Base-by-base conservation (phyloP, 2,329 filamentous ascomycete genomes). In the Colletotrichum abscissum region DNA sequence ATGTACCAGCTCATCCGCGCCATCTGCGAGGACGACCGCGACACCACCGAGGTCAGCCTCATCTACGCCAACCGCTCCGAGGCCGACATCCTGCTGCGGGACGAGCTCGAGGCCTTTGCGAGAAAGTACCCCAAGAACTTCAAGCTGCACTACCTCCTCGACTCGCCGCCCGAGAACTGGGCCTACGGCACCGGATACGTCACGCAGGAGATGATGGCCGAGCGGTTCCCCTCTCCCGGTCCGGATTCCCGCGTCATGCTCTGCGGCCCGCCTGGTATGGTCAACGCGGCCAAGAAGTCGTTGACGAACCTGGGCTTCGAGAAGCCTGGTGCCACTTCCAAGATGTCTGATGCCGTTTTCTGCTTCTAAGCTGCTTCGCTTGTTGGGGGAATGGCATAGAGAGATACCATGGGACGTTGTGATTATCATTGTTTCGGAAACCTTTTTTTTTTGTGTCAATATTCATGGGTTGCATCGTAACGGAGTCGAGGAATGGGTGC, bases 211-310 rank as follows among this genome's bases (percentile, higher is more conserved):
- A 77, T 90, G 46, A 85, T 92, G 76, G 77, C 67, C 63, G 82
- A 88, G 72, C 82, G 78, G 42, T 81, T 92, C 60, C 89, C 90
- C 1, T 75, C 76, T 0, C 80, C 89, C 0, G 81, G 80, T 0
- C 57, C 77, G 0, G 86, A 88, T 16, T 84, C 84, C 2, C 91
- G 89, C 78, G 78, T 90, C 8, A 82, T 91, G 82, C 80, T 92
- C 1, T 92, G 90, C 75, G 91, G 91, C 0, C 90, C 91, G 0
- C 90, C 90, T 0, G 87, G 86, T 0, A 90, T 92, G 89, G 81
- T 92, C 2, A 86, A 86, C 57, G 89, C 88, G 0, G 84, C 86
- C 16, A 92, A 90, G 82, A 88, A 85, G 76, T 81, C 80, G 8
- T 77, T 90, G 73, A 81, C 80, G 0, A 81, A 81, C 11, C 69